These are phyloP conservation scores for Ophiostoma himal-ulmi DNA, from an alignment of 2,329 filamentous ascomycete species.

Conservation along the genomic window DNA sequence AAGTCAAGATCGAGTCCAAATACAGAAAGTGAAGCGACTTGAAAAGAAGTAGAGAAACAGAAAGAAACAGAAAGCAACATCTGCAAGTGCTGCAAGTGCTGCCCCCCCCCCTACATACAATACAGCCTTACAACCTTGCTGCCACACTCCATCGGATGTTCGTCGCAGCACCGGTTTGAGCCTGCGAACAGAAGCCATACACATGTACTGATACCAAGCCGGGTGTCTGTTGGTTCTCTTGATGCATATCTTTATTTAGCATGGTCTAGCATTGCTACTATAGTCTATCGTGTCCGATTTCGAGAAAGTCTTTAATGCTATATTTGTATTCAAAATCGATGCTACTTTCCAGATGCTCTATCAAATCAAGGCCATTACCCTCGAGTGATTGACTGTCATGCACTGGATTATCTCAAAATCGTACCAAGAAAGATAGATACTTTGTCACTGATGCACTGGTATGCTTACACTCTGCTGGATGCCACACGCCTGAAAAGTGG, in stretches of 20 bases:
- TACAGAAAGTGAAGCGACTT: too few relatives aligned
- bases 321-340: too few relatives aligned
- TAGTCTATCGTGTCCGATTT: too few relatives aligned
- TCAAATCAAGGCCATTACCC: too few relatives aligned
- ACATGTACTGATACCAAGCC: neutral
- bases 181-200: neutral
- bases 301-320: too few relatives aligned
- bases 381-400: too few relatives aligned
- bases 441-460: too few relatives aligned
- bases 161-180: neutral
- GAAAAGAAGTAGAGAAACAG: neutral
- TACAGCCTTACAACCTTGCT: neutral
- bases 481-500: conserved; percentile 12
- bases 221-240: neutral
- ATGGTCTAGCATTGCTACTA: too few relatives aligned
- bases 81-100: neutral
- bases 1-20: neutral
- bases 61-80: neutral
- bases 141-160: neutral
- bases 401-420: too few relatives aligned
- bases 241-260: neutral
- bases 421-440: too few relatives aligned
- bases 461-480: neutral
- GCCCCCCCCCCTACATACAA: neutral
- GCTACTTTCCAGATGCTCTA: too few relatives aligned